A percentile compares a stretch with the other conserved stretches of the same genome.
phyloP scores from a whole-genome alignment of 805 yeast genomes.

The Cyberlindnera samutprakarnensis region DNA sequence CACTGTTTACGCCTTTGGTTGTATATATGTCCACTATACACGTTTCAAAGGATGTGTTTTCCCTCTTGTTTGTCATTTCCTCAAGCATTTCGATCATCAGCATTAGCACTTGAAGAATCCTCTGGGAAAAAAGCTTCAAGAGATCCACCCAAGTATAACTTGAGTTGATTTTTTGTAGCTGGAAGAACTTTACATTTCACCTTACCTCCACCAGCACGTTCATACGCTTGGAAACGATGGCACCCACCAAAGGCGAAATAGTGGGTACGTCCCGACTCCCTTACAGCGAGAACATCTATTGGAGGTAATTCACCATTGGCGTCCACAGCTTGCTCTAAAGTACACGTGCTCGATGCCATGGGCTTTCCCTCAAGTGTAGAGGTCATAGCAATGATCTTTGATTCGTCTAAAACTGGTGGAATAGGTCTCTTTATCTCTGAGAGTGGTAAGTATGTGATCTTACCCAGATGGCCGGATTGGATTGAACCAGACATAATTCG shows the following conservation, averaged over 20 bases:
- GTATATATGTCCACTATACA: no score
- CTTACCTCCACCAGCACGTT: conserved; percentile 28
- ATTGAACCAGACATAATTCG: no score
- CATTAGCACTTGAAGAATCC: background rate
- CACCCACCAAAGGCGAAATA: conserved; percentile 90
- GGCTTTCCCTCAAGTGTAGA: conserved; percentile 61
- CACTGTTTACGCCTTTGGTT: no score
- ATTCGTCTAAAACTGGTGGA: conserved; percentile 71
- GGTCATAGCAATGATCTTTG: conserved; percentile 74
- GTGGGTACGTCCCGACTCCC: conserved; percentile 50
- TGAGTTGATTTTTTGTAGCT: conserved; percentile 61
- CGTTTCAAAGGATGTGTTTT: no score
- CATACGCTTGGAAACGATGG: conserved; percentile 85
- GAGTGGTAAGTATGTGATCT: conserved; percentile 55
- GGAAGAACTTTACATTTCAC: conserved; percentile 73
- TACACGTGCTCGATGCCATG: conserved; percentile 54
- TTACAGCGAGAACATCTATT: conserved; percentile 64
- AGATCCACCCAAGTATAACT: conserved; percentile 64
- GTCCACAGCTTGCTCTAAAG: conserved; percentile 28
- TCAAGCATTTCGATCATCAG: background rate
- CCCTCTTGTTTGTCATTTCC: no score
- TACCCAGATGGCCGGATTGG: conserved; percentile 50
- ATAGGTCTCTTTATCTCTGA: conserved; percentile 70
- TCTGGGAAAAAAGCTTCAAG: conserved; percentile 34
- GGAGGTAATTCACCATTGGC: conserved; percentile 67